Percentiles rank a stretch among this genome's conserved stretches.
These are phyloP conservation scores for Mortierella alpina DNA, from an alignment of 192 early-diverging fungal genomes.

Conservation along the genomic window DNA sequence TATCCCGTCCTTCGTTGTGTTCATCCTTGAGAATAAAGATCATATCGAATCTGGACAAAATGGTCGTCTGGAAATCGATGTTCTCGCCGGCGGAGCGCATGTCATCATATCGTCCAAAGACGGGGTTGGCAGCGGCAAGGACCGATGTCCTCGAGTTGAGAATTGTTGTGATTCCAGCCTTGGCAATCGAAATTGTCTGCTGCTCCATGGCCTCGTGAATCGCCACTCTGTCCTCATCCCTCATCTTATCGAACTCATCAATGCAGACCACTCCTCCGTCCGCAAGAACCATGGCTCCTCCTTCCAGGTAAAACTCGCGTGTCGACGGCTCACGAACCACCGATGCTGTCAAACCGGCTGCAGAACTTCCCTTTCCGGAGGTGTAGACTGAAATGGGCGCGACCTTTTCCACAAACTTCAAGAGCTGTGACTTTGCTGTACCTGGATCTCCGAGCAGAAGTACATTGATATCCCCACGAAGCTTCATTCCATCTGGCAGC, in stretches of 20 bases:
- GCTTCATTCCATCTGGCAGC: constrained; percentile 95
- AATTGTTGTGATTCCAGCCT: constrained; percentile 99
- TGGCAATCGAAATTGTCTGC: constrained; percentile 99
- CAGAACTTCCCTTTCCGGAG: constrained; percentile 98
- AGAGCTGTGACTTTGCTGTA: constrained; percentile 97
- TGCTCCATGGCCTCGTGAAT: constrained; percentile 99
- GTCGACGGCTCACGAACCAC: constrained; percentile 92
- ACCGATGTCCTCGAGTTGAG: constrained; percentile 97
- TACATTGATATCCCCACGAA: constrained; percentile 98
- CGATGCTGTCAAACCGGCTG: constrained; percentile 98
- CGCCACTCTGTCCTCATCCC: constrained; percentile 98
- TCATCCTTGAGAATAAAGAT: constrained; percentile 99
- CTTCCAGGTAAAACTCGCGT: constrained; percentile 97
- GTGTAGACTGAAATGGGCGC: constrained; percentile 98
- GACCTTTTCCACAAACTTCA: constrained; percentile 99
- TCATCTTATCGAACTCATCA: constrained; percentile 99
- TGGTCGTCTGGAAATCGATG: constrained; percentile 99
- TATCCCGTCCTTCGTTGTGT: constrained; percentile 93
- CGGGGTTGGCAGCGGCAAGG: constrained; percentile 97
- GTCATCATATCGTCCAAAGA: constrained; percentile 99
- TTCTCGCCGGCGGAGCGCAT: constrained; percentile 98
- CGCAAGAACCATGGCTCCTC: constrained; percentile 98
- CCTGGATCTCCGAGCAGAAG: constrained; percentile 97
- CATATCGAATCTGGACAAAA: constrained; percentile 99
- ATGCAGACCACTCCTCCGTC: constrained; percentile 99